Percentiles rank a stretch among this genome's conserved stretches.
These are phyloP conservation scores for Acanthamoeba castellanii DNA, from an alignment of 208 protist species.

Conservation along the genomic window DNA sequence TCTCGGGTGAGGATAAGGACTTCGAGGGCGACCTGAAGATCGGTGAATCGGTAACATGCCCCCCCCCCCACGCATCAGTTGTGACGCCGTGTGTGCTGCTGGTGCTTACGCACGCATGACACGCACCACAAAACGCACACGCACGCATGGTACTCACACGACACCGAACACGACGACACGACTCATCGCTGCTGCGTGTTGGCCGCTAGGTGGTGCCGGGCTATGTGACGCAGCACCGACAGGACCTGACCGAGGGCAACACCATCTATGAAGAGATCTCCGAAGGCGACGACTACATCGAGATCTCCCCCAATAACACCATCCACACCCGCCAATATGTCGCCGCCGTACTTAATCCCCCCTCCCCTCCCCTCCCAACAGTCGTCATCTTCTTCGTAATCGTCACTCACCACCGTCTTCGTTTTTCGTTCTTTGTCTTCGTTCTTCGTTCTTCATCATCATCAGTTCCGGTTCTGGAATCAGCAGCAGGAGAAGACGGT, in stretches of 20 bases:
- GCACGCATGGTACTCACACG: too few species aligned
- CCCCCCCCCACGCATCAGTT: too few species aligned
- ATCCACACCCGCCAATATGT: constrained; percentile 79
- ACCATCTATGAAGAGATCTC: constrained; percentile 84
- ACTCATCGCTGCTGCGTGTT: too few species aligned
- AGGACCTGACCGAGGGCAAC: constrained; percentile 69
- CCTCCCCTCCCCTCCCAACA: background rate
- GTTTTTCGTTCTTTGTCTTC: background rate
- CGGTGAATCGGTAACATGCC: constrained; percentile 77
- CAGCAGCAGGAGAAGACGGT: constrained; percentile 83
- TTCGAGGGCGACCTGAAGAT: constrained; percentile 70
- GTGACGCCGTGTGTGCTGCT: too few species aligned
- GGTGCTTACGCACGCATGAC: too few species aligned
- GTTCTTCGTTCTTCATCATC: background rate
- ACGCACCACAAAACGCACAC: too few species aligned
- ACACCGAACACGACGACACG: too few species aligned
- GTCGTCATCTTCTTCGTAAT: background rate
- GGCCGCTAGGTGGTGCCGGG: constrained; percentile 8
- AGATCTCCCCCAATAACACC: constrained; percentile 36
- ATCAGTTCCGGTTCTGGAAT: constrained; percentile 83
- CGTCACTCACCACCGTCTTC: too few species aligned
- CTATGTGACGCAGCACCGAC: constrained; percentile 76
- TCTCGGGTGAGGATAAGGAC: constrained; percentile 74
- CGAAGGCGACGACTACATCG: constrained; percentile 70
- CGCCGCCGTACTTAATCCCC: constrained; percentile 30